Evolutionary conservation across 2,329 filamentous ascomycete species (phyloP).

Genomic region (Biscogniauxia marginata): DNA sequence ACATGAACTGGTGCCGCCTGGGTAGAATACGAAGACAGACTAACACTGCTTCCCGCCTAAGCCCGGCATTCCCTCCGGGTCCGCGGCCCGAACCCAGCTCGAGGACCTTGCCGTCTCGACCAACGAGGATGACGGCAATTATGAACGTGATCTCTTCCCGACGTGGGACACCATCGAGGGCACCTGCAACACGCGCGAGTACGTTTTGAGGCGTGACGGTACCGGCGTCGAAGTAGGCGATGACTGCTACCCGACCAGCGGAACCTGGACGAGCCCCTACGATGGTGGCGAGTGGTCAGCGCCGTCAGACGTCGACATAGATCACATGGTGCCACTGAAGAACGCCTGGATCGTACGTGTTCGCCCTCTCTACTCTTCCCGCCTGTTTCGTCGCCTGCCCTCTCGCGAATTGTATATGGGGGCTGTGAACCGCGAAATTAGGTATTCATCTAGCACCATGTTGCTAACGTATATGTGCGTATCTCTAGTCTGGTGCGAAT

Average conservation of each 20-base stretch:
- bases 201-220: slow-evolving; percentile 73
- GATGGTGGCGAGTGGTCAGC: slow-evolving; percentile 70
- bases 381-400: background rate
- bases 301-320: slow-evolving; percentile 73
- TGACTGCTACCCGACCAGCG: slow-evolving; percentile 62
- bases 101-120: slow-evolving; percentile 56
- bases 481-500: slow-evolving; percentile 62
- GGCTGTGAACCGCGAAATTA: too few species aligned
- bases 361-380: background rate
- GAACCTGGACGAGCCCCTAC: slow-evolving; percentile 70
- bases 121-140: slow-evolving; percentile 53
- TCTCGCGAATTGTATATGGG: background rate
- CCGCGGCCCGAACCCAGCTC: slow-evolving; percentile 58
- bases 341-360: slow-evolving; percentile 71
- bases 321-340: slow-evolving; percentile 78
- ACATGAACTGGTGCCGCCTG: too few species aligned
- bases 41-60: slow-evolving; percentile 20
- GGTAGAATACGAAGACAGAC: too few species aligned
- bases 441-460: slow-evolving; percentile 1
- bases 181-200: slow-evolving; percentile 70
- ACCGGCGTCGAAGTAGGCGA: slow-evolving; percentile 56
- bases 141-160: slow-evolving; percentile 67
- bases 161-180: slow-evolving; percentile 68
- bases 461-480: background rate
- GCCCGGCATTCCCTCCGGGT: slow-evolving; percentile 62